phyloP scores from a whole-genome alignment of 768 basidiomycete genomes.

The Leccinum incarnatum region DNA sequence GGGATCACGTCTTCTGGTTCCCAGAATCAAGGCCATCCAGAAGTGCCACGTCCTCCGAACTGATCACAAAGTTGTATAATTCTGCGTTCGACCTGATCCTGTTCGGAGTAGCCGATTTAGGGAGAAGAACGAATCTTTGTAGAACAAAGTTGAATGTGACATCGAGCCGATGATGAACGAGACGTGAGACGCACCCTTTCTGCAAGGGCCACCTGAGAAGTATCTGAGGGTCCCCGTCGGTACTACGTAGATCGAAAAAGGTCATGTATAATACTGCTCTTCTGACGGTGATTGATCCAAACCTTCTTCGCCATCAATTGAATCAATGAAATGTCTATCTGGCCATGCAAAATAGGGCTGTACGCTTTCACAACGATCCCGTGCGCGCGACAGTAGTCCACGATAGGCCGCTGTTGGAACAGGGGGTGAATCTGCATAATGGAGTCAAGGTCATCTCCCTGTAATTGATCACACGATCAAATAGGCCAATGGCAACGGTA shows the following conservation, averaged over 20 bases:
- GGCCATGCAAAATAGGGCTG: slow-evolving; percentile 67
- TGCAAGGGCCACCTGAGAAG: slow-evolving; percentile 91
- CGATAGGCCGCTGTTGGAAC: slow-evolving; percentile 79
- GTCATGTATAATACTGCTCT: not conserved
- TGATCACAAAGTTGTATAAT: slow-evolving; percentile 73
- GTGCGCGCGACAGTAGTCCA: slow-evolving; percentile 64
- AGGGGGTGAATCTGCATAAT: slow-evolving; percentile 67
- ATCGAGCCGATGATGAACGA: not conserved
- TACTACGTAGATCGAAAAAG: slow-evolving; percentile 37
- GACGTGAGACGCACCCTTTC: slow-evolving; percentile 51
- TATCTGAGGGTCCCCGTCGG: slow-evolving; percentile 67
- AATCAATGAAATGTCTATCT: slow-evolving; percentile 52
- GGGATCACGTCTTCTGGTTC: slow-evolving; percentile 21
- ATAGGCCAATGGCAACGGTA: too few relatives aligned
- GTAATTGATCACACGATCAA: too few relatives aligned
- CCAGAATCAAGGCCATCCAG: slow-evolving; percentile 74
- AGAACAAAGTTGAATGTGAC: not conserved
- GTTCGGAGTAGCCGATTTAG: slow-evolving; percentile 69
- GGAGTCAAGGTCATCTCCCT: not conserved
- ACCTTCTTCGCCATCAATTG: slow-evolving; percentile 47
- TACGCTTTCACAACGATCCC: slow-evolving; percentile 71
- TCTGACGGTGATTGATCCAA: slow-evolving; percentile 4
- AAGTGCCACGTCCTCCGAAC: slow-evolving; percentile 56
- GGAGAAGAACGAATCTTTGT: slow-evolving; percentile 71
- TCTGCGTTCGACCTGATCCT: slow-evolving; percentile 74